Evolutionary conservation across 2,329 filamentous ascomycete genomes (phyloP), one percentile per base, ranked within the genome.

Genomic region (Clarireedia sp.): DNA sequence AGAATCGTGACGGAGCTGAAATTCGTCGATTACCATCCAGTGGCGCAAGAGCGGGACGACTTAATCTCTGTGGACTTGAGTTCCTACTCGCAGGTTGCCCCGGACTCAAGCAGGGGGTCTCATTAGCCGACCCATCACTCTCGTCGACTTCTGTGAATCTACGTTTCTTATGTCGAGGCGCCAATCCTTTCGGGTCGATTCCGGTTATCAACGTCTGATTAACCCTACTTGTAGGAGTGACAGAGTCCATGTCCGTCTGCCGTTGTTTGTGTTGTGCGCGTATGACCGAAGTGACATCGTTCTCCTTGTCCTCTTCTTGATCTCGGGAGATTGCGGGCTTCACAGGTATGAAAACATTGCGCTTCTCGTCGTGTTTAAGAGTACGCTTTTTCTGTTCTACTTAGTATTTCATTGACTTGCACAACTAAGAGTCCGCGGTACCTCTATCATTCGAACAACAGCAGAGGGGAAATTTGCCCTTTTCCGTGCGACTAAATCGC

Each of bases 131-230:
- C 16, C 23, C 37, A 43, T 54, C 51, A 36, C 51, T 54, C 38
- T 49, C 51, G 9, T 40, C 37, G 8, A 54, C 45, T 23, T 54
- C 45, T 6, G 46, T 41, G 38, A 54, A 46, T 36, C 45, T 54
- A 23, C 51, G 37, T 33, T 43, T 54, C 41, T 29, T 54, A 3
- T 41, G 40, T 19, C 26, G 48, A 2, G 51, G 45, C 3, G 24
- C 51, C 24, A 49, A 43, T 29, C 37, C 45, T 49, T 54, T 49
- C 17, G 45, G 51, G 24, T 49, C 51, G 33, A 54, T 54, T 14
- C 51, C 45, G 3, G 44, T 45, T 14, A 8, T 43, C n/a, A 54
- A 21, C 3, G 24, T 49, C 21, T 38, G 36, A 41, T 54, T 37
- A 10, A 49, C 36, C 10, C 7, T 54, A 26, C 14, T 54, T 7